Percentiles rank a stretch among this genome's conserved stretches.
phyloP scores from a whole-genome alignment of 352 stramenopile species.

The Achlya hypogyna region DNA sequence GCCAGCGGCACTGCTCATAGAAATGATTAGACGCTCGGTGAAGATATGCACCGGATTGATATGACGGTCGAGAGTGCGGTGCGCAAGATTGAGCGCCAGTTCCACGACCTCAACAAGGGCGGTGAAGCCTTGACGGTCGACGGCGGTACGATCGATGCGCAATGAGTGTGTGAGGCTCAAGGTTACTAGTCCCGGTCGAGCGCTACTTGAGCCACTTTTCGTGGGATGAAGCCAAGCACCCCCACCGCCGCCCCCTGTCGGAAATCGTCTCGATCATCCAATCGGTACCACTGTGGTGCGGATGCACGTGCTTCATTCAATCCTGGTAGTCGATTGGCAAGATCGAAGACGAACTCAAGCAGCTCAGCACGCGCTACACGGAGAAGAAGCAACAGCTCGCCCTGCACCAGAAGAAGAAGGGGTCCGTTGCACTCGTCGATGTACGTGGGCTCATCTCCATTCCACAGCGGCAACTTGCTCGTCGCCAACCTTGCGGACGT shows the following conservation, averaged over 20 bases:
- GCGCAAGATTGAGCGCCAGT: conserved; percentile 95
- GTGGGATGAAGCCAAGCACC: conserved; percentile 98
- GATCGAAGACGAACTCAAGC: conserved; percentile 96
- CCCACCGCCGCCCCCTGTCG: conserved; percentile 91
- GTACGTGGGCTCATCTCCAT: not conserved
- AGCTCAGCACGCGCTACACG: conserved; percentile 86
- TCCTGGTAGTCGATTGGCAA: conserved; percentile 73
- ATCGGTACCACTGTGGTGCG: conserved; percentile 37
- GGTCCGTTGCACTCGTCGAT: conserved; percentile 27
- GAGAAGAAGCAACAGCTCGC: conserved; percentile 91
- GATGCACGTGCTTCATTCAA: not conserved
- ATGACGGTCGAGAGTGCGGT: conserved; percentile 91
- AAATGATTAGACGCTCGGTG: conserved; percentile 59
- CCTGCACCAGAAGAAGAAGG: conserved; percentile 89
- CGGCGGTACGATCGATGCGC: conserved; percentile 32
- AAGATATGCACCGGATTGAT: conserved; percentile 95
- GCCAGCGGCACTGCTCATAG: not conserved
- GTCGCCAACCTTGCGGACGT: conserved; percentile 92
- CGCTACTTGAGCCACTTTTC: conserved; percentile 96
- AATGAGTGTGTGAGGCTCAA: not conserved
- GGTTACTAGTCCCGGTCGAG: conserved; percentile 72
- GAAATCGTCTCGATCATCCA: conserved; percentile 94
- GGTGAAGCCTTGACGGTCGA: conserved; percentile 79
- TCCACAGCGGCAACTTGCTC: conserved; percentile 85
- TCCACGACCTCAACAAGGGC: conserved; percentile 88